Base-by-base conservation (phyloP, 2,329 filamentous ascomycete species). In the Talaromyces albobiverticillius region DNA sequence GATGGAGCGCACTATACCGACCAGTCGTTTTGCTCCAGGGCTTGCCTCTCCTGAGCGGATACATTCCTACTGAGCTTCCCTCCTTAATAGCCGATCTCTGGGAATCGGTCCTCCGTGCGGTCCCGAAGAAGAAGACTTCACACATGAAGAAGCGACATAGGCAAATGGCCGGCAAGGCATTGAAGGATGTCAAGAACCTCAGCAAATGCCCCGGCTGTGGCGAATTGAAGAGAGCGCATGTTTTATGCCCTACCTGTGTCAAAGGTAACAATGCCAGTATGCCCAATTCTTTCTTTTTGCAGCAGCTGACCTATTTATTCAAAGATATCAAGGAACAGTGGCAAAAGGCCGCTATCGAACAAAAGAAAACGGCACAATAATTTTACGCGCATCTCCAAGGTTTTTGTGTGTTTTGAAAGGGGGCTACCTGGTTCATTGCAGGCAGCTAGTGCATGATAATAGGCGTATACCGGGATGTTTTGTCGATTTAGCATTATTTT, bases 81-180 rank as follows among this genome's bases (percentile, higher is more conserved):
- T 81, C 82, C 4, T 68, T 91, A n/a, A 75, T 96, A 20, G 85
- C 83, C 53, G 89, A 88, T 59, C 85, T 99, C 65, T 97, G 93
- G 93, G 93, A 96, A 62, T 91, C 89, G 5, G 83, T 99, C 43
- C 80, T 99, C 62, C 86, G 86, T 61, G 94, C 94, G 1, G 94
- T 97, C 14, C 94, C 94, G 4, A 99, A 99, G 82, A 97, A 96
- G 79, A 99, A 97, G 83, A 95, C 91, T 31, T 96, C 93, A 40
- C 90, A 99, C 73, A 90, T 90, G 79, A 96, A 94, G 79, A 96
- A 91, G 81, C 83, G 94, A 63, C 87, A 91, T 68, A 85, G 95
- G 65, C 91, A 95, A 69, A 88, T 97, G 86, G 93, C 92, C 22
- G 94, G 94, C 67, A 99, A 99, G 77, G 93, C 86, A 42, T 74